These are phyloP conservation scores for Syzygium malaccense DNA, from an alignment of 441 rosid genomes.

Conservation along the genomic window DNA sequence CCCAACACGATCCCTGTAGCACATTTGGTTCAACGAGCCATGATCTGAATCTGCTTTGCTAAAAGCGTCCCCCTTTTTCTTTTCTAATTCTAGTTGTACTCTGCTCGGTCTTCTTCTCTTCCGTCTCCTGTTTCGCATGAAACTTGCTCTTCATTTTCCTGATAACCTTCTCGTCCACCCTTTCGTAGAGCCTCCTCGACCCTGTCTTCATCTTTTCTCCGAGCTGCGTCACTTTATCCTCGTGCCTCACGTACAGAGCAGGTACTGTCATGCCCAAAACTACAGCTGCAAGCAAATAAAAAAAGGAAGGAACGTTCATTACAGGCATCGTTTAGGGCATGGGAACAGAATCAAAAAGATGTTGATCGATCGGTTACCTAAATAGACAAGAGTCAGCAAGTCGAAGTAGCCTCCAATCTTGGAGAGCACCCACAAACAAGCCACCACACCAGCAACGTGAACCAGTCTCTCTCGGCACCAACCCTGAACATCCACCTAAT, in stretches of 20 bases:
- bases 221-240: constrained; percentile 21
- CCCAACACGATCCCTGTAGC: neutral
- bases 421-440: constrained; percentile 32
- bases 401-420: constrained; percentile 31
- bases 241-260: constrained; percentile 20
- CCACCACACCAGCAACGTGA: constrained; percentile 19
- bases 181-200: constrained; percentile 11
- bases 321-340: neutral
- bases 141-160: neutral
- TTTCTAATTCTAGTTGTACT: neutral
- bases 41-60: neutral
- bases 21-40: neutral
- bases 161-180: constrained; percentile 7
- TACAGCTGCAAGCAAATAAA: constrained; percentile 13
- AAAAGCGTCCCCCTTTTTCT: neutral
- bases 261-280: constrained; percentile 31
- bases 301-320: neutral
- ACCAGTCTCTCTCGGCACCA: constrained; percentile 40
- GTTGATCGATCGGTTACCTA: constrained; percentile 15
- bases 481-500: constrained; percentile 38
- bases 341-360: neutral
- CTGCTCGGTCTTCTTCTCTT: constrained; percentile 11
- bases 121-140: neutral
- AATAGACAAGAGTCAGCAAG: constrained; percentile 34
- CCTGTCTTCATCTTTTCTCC: constrained; percentile 11